A percentile compares a stretch with the other conserved stretches of the same genome.
These are phyloP conservation scores for Xylariaceae sp. DNA, from an alignment of 2,329 filamentous ascomycete species.

Conservation along the genomic window DNA sequence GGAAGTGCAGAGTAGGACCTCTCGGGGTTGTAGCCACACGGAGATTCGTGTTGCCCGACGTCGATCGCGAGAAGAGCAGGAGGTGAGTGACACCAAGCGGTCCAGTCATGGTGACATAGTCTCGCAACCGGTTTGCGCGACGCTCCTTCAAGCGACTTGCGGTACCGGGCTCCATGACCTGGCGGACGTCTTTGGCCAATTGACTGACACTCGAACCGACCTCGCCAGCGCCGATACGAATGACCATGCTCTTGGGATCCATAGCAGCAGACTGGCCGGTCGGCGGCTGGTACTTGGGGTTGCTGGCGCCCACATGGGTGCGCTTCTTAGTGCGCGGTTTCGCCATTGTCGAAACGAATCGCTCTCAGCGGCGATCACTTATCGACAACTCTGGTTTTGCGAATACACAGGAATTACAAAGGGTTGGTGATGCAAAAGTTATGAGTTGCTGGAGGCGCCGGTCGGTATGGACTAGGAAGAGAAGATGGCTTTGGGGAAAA, in stretches of 20 bases:
- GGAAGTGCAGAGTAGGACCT: conserved; percentile 89
- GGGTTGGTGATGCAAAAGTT: neutral
- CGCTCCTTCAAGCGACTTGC: conserved; percentile 85
- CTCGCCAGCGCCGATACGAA: conserved; percentile 89
- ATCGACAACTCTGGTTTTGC: neutral
- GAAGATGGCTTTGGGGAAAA: conserved; percentile 20
- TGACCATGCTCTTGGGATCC: conserved; percentile 94
- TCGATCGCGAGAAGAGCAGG: conserved; percentile 85
- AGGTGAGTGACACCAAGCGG: conserved; percentile 90
- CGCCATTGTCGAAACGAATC: conserved; percentile 54
- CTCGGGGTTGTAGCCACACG: conserved; percentile 81
- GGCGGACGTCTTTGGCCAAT: conserved; percentile 82
- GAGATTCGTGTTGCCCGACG: conserved; percentile 86
- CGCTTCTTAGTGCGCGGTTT: conserved; percentile 80
- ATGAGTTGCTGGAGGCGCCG: neutral
- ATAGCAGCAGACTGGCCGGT: conserved; percentile 59
- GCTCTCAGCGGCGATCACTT: neutral
- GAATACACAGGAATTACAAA: neutral
- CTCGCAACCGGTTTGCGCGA: conserved; percentile 77
- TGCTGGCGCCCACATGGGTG: conserved; percentile 68
- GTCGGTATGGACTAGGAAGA: conserved; percentile 24
- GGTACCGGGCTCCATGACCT: conserved; percentile 94
- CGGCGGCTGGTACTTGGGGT: conserved; percentile 49
- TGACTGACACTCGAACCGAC: conserved; percentile 89
- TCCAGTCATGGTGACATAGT: conserved; percentile 94